Base-by-base conservation (phyloP, 768 basidiomycete species). In the Naematelia encephala region DNA sequence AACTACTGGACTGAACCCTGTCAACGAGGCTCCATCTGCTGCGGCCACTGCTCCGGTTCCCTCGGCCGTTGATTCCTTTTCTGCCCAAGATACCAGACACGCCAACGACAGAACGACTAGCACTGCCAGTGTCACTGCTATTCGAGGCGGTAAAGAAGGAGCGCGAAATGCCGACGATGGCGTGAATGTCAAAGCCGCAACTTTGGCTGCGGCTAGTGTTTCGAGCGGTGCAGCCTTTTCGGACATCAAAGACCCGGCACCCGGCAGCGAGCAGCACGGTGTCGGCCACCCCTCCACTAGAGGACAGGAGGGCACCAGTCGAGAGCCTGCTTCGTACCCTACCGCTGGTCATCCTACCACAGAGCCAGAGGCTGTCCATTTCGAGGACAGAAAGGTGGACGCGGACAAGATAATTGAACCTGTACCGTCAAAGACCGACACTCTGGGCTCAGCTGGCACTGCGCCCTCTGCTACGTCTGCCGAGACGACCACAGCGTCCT, bases 121-220 rank as follows among this genome's bases (percentile, higher is more conserved):
- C 14, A 23, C 58, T 1, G 67, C 72, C 0, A 63, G 60, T 45
- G 66, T 71, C 39, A 74, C 69, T 21, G 72, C 72, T n/a, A 74
- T 74, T 34, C 50, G 72, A 30, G 57, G 56, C 30, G 72, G 72
- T 4, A 51, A 67, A 44, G 63, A 67, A 27, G 72, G 72, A 27
- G 45, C 50, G 30, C 25, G 27, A 29, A 14, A 14, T 30, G 16
- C 10, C 44, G 44, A 19, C 19, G 34, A 39, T 16, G 39, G 21
- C 23, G 54, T 43, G 34, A 39, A 21, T 16, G 8, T 54, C 8
- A 53, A 53, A 19, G 30, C 54, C 22, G 48, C 54, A 54, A 50
- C 59, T 21, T 27, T 13, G 22, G 60, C 26, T 12, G 54, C 52
- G 8, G 10, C 28, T 1, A 44, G 16, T 22, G 49, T 53, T 1